A percentile compares a stretch with the other conserved stretches of the same genome.
Evolutionary conservation across 2,329 filamentous ascomycete species (phyloP).

Genomic region (Microcyclospora tardicrescens): DNA sequence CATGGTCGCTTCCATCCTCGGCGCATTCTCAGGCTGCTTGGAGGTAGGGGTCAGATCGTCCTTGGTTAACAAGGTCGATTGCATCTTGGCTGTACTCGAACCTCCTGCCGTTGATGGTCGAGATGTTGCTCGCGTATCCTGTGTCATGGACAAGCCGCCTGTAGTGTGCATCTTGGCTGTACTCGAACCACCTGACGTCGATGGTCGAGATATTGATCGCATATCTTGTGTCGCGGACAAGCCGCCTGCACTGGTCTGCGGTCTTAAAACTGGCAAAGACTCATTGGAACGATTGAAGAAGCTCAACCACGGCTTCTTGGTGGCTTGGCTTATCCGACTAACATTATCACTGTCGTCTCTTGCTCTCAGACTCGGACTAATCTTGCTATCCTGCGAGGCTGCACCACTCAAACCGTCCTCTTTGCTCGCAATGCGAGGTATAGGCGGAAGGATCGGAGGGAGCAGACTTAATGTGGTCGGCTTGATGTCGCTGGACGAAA

Average conservation of each 20-base stretch:
- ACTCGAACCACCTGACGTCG: constrained; percentile 3
- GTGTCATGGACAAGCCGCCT: no score
- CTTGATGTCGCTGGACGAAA: not conserved
- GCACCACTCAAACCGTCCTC: not conserved
- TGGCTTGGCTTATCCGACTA: not conserved
- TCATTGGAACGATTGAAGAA: not conserved
- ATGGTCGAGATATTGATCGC: not conserved
- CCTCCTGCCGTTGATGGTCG: constrained; percentile 2
- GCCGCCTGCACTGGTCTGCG: no score
- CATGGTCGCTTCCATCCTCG: no score
- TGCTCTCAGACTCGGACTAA: not conserved
- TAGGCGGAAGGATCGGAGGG: constrained; percentile 35
- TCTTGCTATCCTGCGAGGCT: not conserved
- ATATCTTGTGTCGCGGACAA: no score
- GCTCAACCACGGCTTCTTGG: not conserved
- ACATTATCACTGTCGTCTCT: constrained; percentile 8
- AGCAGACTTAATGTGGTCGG: constrained; percentile 4
- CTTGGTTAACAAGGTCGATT: not conserved
- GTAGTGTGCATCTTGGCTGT: not conserved
- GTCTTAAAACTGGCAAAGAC: no score
- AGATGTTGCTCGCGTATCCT: not conserved
- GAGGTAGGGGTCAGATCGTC: no score
- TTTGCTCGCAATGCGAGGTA: constrained; percentile 24
- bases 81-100: constrained; percentile 2
- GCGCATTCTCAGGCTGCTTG: no score